phyloP scores from a whole-genome alignment of 1,284 basidiomycete genomes.

The Meripilus lineatus region DNA sequence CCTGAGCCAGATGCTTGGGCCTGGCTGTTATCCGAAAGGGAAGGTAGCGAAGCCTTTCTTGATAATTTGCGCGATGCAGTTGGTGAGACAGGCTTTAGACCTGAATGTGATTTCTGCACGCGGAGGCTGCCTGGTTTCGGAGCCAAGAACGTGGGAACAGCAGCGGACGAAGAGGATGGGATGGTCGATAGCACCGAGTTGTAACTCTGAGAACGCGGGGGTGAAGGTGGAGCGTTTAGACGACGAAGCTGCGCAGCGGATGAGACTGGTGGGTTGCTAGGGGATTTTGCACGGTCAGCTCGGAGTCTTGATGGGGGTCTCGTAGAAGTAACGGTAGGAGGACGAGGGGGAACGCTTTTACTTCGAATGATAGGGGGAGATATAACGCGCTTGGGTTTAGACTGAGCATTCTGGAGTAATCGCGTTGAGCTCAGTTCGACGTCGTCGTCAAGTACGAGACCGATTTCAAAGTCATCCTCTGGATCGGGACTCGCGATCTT shows the following conservation, averaged over 20 bases:
- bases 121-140: constrained; percentile 68
- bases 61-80: constrained; percentile 49
- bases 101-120: constrained; percentile 76
- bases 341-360: constrained; percentile 52
- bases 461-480: constrained; percentile 79
- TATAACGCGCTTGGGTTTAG: constrained; percentile 36
- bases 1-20: constrained; percentile 54
- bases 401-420: constrained; percentile 51
- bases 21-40: constrained; percentile 54
- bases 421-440: constrained; percentile 74
- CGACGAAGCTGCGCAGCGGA: constrained; percentile 63
- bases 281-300: constrained; percentile 63
- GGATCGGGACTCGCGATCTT: constrained; percentile 56
- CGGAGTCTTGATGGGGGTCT: constrained; percentile 60
- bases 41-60: constrained; percentile 73
- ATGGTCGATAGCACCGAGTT: constrained; percentile 47
- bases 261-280: constrained; percentile 58
- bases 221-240: constrained; percentile 47
- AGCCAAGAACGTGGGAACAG: constrained; percentile 50
- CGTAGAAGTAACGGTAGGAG: constrained; percentile 25
- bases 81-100: constrained; percentile 65
- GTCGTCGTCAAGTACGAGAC: constrained; percentile 76
- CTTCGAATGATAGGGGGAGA: constrained; percentile 26
- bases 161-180: constrained; percentile 39
- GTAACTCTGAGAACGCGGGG: constrained; percentile 59